Evolutionary conservation across 2,329 filamentous ascomycete species (phyloP).

Genomic region (Lachnellula willkommii): DNA sequence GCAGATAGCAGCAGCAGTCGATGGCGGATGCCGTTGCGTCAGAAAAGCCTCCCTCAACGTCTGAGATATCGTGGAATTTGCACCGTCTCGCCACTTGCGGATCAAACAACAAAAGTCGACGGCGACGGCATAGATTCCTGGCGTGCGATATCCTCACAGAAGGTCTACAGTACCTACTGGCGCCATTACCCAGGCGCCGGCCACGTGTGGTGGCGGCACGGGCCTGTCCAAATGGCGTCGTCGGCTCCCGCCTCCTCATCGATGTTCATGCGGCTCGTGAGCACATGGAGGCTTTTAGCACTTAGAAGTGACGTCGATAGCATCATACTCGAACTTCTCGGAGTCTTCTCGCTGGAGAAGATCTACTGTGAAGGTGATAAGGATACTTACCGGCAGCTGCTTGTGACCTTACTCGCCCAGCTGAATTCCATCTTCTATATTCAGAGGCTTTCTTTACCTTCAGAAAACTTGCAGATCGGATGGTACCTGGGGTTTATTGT

Average conservation of each 20-base stretch:
- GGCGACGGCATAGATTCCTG: background rate
- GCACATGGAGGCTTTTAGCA: conserved; percentile 34
- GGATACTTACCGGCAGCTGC: conserved; percentile 34
- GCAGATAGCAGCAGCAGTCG: background rate
- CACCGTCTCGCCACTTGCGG: background rate
- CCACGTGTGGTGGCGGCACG: conserved; percentile 12
- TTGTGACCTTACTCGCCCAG: conserved; percentile 35
- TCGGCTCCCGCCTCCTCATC: conserved; percentile 31
- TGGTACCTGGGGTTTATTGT: conserved; percentile 36
- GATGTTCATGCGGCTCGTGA: conserved; percentile 34
- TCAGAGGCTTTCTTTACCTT: conserved; percentile 37
- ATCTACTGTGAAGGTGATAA: conserved; percentile 35
- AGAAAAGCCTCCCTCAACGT: background rate
- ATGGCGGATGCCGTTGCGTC: background rate
- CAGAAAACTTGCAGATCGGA: conserved; percentile 32
- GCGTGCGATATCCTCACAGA: background rate
- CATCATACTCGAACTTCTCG: conserved; percentile 38
- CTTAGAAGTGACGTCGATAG: conserved; percentile 39
- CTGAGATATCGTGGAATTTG: background rate
- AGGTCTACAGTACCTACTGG: no score
- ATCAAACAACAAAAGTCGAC: background rate
- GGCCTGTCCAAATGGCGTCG: conserved; percentile 23
- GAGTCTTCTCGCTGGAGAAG: conserved; percentile 39
- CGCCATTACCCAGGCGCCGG: conserved; percentile 3
- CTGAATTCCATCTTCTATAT: conserved; percentile 37